phyloP scores from a whole-genome alignment of 148 eudicot genomes.

The Vaccinium vitisidaea region DNA sequence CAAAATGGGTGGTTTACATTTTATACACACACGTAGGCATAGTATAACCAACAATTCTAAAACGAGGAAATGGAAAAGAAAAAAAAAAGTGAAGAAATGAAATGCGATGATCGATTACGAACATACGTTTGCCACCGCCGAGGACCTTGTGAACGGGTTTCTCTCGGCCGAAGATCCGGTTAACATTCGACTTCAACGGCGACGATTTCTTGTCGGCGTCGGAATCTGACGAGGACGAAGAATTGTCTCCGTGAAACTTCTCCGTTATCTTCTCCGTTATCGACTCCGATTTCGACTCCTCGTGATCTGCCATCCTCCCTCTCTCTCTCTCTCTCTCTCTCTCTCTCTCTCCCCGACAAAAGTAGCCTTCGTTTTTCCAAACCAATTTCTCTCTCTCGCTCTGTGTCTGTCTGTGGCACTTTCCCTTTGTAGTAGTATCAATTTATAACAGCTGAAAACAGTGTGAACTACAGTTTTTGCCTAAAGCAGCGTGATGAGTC shows the following conservation, averaged over 20 bases:
- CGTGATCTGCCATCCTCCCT: conserved; percentile 44
- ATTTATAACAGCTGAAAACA: not conserved
- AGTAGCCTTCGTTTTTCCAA: not conserved
- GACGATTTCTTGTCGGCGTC: conserved; percentile 40
- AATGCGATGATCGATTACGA: not conserved
- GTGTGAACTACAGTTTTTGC: not conserved
- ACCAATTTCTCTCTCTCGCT: not conserved
- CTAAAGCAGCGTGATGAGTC: not conserved
- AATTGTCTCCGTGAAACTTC: conserved; percentile 50
- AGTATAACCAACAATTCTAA: not conserved
- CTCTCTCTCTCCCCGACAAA: not conserved
- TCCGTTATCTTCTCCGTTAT: conserved; percentile 49
- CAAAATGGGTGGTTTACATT: too few species aligned
- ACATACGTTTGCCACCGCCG: conserved; percentile 81
- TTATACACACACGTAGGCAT: too few species aligned
- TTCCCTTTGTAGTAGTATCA: not conserved
- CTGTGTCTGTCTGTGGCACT: not conserved
- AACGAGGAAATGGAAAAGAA: not conserved
- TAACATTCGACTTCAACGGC: conserved; percentile 47
- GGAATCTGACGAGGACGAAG: conserved; percentile 45
- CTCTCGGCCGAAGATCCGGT: conserved; percentile 59
- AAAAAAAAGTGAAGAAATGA: not conserved
- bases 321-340: not conserved
- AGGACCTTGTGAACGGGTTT: conserved; percentile 73
- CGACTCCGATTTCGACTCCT: conserved; percentile 40